Conservation (phyloP, 2,329 filamentous ascomycete species). For the Ophiostoma ulmi region DNA sequence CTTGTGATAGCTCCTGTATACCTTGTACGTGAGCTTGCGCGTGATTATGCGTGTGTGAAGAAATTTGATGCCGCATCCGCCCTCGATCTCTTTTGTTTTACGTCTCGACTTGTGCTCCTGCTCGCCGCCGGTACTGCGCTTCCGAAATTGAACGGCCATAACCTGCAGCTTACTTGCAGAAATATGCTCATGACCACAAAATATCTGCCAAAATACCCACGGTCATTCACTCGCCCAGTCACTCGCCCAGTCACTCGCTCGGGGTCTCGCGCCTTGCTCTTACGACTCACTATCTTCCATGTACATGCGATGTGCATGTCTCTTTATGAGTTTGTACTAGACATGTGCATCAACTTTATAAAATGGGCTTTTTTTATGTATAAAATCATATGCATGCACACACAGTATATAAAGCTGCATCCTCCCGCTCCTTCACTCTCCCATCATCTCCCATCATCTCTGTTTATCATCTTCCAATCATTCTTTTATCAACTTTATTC, state of each 20-base stretch:
- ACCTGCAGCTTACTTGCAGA: neutral
- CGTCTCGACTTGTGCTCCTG: neutral
- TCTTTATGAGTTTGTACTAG: neutral
- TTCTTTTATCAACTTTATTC: no score
- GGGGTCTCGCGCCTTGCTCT: no score
- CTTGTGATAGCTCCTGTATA: neutral
- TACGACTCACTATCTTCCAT: neutral
- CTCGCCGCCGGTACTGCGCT: neutral
- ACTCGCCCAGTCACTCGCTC: neutral
- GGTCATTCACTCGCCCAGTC: neutral
- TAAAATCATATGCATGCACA: neutral
- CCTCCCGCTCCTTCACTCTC: neutral
- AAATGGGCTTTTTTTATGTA: neutral
- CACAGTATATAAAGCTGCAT: neutral
- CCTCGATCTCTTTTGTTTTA: neutral
- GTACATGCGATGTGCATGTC: neutral
- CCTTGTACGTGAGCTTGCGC: neutral
- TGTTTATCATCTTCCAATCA: neutral
- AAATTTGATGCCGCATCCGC: neutral
- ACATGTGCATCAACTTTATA: neutral
- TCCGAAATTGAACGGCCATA: neutral
- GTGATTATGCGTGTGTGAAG: neutral
- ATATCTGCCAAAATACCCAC: neutral
- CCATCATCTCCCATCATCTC: neutral
- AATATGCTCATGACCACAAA: neutral